These are phyloP conservation scores for Candida verbasci DNA, from an alignment of 805 yeast genomes.

Conservation along the genomic window DNA sequence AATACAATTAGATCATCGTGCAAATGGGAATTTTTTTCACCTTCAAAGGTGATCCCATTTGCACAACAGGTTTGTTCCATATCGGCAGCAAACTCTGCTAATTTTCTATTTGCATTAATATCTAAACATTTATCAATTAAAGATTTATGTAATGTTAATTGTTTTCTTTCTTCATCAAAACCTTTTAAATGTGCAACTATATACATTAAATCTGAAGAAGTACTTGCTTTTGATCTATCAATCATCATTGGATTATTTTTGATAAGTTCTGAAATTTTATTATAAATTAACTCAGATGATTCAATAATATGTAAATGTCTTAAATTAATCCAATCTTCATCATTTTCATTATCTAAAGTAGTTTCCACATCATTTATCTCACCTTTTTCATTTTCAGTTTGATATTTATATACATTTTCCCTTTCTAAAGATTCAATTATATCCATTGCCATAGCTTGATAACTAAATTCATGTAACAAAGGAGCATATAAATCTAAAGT, in stretches of 20 bases:
- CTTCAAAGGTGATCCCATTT: constrained; percentile 66
- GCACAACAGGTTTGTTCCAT: constrained; percentile 81
- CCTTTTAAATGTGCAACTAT: constrained; percentile 69
- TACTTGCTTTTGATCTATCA: constrained; percentile 59
- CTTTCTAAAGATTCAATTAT: constrained; percentile 42
- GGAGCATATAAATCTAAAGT: constrained; percentile 82
- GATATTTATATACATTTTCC: constrained; percentile 45
- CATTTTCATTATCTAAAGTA: constrained; percentile 54
- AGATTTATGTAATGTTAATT: constrained; percentile 55
- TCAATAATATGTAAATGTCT: constrained; percentile 75
- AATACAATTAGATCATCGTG: constrained; percentile 58
- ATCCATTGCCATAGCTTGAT: constrained; percentile 91
- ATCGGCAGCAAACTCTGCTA: constrained; percentile 69
- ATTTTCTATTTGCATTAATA: constrained; percentile 50
- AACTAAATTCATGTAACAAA: constrained; percentile 80
- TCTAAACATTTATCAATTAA: constrained; percentile 63
- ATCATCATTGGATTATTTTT: constrained; percentile 72
- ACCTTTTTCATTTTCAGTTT: constrained; percentile 51
- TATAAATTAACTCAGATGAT: constrained; percentile 57
- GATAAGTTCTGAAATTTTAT: constrained; percentile 59
- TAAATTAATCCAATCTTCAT: constrained; percentile 66
- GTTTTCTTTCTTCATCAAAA: constrained; percentile 62
- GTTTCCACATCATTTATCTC: constrained; percentile 28
- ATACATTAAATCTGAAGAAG: constrained; percentile 67
- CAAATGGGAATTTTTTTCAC: constrained; percentile 53